phyloP scores from a whole-genome alignment of 1,284 basidiomycete species.

The Puccinia triticina region DNA sequence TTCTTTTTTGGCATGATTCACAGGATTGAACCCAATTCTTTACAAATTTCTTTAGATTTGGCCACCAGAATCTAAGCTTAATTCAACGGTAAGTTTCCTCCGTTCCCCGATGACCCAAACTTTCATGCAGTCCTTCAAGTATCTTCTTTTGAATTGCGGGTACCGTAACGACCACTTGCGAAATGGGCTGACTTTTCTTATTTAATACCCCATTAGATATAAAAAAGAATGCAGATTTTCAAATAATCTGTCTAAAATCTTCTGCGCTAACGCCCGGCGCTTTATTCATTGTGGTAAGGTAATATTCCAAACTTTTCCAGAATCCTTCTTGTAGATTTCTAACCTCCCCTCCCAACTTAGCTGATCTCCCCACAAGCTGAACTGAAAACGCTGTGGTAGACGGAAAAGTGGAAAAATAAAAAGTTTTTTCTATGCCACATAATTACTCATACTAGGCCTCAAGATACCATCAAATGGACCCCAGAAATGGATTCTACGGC shows the following conservation, averaged over 20 bases:
- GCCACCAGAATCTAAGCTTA: conserved; percentile 23
- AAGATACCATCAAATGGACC: too few relatives aligned
- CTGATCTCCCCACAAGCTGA: too few relatives aligned
- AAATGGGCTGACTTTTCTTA: background rate
- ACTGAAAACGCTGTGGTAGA: background rate
- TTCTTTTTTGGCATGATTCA: conserved; percentile 18
- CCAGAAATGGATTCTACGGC: too few relatives aligned
- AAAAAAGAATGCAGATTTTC: background rate
- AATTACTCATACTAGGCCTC: too few relatives aligned
- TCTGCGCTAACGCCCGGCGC: too few relatives aligned
- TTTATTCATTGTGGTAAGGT: too few relatives aligned
- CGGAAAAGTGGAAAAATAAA: background rate
- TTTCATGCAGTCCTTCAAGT: background rate
- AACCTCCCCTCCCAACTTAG: too few relatives aligned
- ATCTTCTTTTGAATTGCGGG: background rate
- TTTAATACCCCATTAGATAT: background rate
- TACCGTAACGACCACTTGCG: background rate
- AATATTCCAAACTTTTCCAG: too few relatives aligned
- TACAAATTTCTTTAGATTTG: conserved; percentile 3
- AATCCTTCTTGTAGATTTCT: too few relatives aligned
- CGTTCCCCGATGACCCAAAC: background rate
- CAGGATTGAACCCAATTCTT: conserved; percentile 3
- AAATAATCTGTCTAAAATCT: background rate
- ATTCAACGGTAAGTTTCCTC: conserved; percentile 11
- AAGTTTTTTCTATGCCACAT: too few relatives aligned